These are phyloP conservation scores for Trypanosoma melophagium DNA, from an alignment of 208 protist genomes.

Conservation along the genomic window DNA sequence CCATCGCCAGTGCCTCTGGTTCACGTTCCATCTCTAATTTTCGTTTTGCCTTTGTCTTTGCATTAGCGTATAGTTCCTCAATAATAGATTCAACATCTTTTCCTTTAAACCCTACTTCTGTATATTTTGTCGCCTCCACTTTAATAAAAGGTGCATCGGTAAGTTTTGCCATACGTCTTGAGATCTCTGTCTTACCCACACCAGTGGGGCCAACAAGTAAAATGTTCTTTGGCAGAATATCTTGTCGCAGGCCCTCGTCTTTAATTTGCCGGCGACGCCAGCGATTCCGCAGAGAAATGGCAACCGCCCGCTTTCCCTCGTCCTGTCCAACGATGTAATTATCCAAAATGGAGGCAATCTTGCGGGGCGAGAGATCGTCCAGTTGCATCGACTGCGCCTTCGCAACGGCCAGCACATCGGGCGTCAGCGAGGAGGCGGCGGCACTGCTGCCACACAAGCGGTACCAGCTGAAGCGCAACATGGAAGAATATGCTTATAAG, in stretches of 20 bases:
- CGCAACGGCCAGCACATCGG: constrained; percentile 58
- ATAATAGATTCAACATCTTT: constrained; percentile 97
- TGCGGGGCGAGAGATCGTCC: constrained; percentile 82
- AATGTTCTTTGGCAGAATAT: constrained; percentile 94
- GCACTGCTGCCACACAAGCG: constrained; percentile 40
- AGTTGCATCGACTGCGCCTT: constrained; percentile 57
- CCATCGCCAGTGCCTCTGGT: constrained; percentile 73
- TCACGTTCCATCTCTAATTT: constrained; percentile 63
- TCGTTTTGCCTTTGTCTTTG: constrained; percentile 86
- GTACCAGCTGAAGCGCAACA: constrained; percentile 59
- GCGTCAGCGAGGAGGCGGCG: constrained; percentile 48
- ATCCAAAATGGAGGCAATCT: constrained; percentile 93
- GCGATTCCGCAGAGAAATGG: constrained; percentile 96
- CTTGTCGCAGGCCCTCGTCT: constrained; percentile 68
- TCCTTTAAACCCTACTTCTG: constrained; percentile 95
- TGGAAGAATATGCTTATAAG: not conserved
- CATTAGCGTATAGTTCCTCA: constrained; percentile 92
- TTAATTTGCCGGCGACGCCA: constrained; percentile 88
- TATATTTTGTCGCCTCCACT: constrained; percentile 98
- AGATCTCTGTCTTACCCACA: constrained; percentile 95
- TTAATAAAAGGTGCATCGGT: constrained; percentile 97
- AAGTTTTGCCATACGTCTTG: constrained; percentile 95
- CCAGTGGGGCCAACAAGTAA: constrained; percentile 92
- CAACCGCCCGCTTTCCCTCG: constrained; percentile 95
- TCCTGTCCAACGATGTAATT: constrained; percentile 95